Evolutionary conservation across 768 basidiomycete species (phyloP), one percentile per base, ranked within the genome.

Genomic region (Russula sp.): DNA sequence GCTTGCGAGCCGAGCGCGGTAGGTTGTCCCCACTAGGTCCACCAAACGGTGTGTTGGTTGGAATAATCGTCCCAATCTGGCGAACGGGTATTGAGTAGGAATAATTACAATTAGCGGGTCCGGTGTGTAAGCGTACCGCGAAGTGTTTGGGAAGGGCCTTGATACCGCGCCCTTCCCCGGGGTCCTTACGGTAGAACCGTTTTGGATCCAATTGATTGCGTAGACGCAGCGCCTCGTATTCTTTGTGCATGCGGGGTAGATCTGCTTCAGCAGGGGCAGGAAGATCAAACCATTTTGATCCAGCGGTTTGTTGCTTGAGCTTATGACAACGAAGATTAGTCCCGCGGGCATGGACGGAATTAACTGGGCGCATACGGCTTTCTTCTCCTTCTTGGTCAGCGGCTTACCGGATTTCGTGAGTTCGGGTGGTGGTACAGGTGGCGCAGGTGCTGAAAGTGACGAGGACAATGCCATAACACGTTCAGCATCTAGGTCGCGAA

Each of bases 151-250:
- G 89, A 7, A 93, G 74, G 29, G 87, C 87, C 72, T 90, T 90
- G 71, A 88, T 83, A 16, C 90, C 90, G 68, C 87, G 88, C 10
- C 88, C 84, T 73, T 94, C 90, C 5, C 89, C 88, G 61, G 88
- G 86, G 49, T 93, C 90, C 72, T 90, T 93, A 64, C 84, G 78
- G 74, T 94, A 91, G 75, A 95, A 95, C 22, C 90, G 82, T 71
- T 96, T 97, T 18, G 93, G 93, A 69, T 97, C 94, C 20, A 97
- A 80, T 60, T 92, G 87, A 70, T 93, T 93, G 53, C 87, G 83
- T 50, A 97, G 76, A 35, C 92, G 86, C 59, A 95, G 76, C 0
- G 94, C 88, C 70, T 95, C 90, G 11, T 93, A 87, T 75, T 97
- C 93, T 55, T 88, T 87, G 68, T 93, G 75, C 43, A 94, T 73